Evolutionary conservation across 768 basidiomycete species (phyloP).

Genomic region (Podaxis sp.): DNA sequence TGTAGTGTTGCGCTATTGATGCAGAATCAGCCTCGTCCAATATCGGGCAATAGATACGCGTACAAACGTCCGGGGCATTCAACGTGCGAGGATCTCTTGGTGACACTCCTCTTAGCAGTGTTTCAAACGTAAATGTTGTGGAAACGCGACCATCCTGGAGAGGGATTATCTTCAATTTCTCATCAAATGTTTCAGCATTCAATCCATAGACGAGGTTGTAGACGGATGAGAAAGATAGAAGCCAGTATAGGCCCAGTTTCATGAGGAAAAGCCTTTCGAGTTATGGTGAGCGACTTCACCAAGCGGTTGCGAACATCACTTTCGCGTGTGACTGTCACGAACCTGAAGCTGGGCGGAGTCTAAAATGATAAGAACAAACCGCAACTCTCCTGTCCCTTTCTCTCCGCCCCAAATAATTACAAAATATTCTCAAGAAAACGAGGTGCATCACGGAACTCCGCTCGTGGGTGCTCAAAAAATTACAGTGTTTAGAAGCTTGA

Average conservation of each 20-base stretch:
- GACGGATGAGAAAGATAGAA: neutral
- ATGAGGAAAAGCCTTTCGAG: neutral
- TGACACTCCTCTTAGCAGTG: constrained; percentile 47
- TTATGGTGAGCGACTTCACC: neutral
- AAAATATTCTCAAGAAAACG: neutral
- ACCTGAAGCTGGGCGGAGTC: neutral
- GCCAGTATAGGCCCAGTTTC: constrained; percentile 11
- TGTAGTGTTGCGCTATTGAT: constrained; percentile 75
- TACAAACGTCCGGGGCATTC: constrained; percentile 48
- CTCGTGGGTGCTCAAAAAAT: neutral
- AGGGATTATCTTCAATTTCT: constrained; percentile 43
- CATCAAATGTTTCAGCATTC: constrained; percentile 46
- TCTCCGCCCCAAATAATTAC: neutral
- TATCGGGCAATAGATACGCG: neutral
- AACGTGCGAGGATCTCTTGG: constrained; percentile 57
- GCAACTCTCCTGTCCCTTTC: neutral
- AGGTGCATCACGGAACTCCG: neutral
- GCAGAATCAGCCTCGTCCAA: neutral
- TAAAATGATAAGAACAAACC: neutral
- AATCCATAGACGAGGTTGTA: constrained; percentile 19
- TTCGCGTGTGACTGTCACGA: neutral
- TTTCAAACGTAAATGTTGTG: constrained; percentile 79
- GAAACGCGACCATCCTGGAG: constrained; percentile 82
- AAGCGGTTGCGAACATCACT: neutral
- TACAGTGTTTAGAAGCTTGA: neutral